phyloP scores from a whole-genome alignment of 106 monocot species.

The Phalaenopsis aphrodite region DNA sequence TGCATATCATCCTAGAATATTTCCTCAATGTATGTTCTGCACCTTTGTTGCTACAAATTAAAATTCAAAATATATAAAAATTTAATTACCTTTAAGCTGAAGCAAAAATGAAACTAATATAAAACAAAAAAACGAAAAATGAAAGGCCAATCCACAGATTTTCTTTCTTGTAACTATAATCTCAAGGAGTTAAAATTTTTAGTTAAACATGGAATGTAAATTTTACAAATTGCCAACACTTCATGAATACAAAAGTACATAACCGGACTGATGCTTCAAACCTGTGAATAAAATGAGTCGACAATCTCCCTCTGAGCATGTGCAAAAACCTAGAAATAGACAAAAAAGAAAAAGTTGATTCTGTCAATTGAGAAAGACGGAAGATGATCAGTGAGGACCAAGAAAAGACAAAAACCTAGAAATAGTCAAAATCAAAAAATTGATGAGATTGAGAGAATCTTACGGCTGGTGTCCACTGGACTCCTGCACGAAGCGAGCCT shows the following conservation, averaged over 20 bases:
- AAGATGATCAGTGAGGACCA: neutral
- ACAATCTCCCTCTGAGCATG: constrained; percentile 95
- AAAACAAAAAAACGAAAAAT: neutral
- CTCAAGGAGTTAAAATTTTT: neutral
- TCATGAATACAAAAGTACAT: neutral
- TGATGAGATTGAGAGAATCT: constrained; percentile 7
- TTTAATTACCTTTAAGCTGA: neutral
- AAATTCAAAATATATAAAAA: neutral
- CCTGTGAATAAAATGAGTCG: constrained; percentile 96
- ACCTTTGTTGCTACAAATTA: constrained; percentile 1
- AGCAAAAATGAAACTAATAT: neutral
- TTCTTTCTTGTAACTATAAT: neutral
- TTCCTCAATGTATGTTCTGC: neutral
- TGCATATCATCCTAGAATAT: neutral
- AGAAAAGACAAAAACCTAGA: neutral
- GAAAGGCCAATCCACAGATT: neutral
- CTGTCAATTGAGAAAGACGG: neutral
- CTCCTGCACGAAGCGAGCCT: constrained; percentile 85
- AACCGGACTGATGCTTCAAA: constrained; percentile 15
- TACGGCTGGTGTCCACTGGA: constrained; percentile 95
- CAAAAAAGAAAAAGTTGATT: neutral
- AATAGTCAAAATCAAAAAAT: neutral
- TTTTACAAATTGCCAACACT: neutral
- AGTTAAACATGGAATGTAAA: neutral
- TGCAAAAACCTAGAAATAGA: constrained; percentile 69